Evolutionary conservation across 495 filamentous ascomycete species (phyloP).

Genomic region (Penicillium salamii): DNA sequence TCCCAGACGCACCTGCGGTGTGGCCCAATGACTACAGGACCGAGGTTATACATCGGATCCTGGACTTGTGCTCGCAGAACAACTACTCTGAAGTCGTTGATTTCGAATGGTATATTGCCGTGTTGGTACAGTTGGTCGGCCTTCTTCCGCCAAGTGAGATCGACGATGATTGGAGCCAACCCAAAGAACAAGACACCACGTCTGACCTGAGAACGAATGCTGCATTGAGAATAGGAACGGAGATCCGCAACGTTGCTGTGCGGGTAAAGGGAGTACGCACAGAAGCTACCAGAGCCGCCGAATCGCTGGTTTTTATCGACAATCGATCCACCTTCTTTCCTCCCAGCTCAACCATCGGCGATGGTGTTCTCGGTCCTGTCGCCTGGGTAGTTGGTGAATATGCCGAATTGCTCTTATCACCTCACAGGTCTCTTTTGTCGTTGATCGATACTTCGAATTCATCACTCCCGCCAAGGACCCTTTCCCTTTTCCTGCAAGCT

Average conservation of each 20-base stretch:
- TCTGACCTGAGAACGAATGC: slow-evolving; percentile 31
- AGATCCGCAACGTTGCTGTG: slow-evolving; percentile 87
- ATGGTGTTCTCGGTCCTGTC: slow-evolving; percentile 65
- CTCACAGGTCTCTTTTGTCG: slow-evolving; percentile 64
- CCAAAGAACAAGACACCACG: slow-evolving; percentile 15
- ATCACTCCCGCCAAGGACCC: slow-evolving; percentile 57
- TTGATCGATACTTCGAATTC: slow-evolving; percentile 64
- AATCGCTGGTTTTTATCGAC: slow-evolving; percentile 60
- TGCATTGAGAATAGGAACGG: slow-evolving; percentile 71
- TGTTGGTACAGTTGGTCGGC: slow-evolving; percentile 75
- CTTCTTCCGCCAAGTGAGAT: slow-evolving; percentile 49
- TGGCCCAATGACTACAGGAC: slow-evolving; percentile 79
- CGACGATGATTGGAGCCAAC: slow-evolving; percentile 20
- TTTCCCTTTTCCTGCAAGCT: slow-evolving; percentile 81
- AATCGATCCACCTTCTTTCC: slow-evolving; percentile 47
- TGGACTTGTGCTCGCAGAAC: slow-evolving; percentile 88
- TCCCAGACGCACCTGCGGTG: slow-evolving; percentile 18
- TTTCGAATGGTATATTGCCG: slow-evolving; percentile 95
- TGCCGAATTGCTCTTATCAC: slow-evolving; percentile 60
- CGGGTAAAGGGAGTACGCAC: slow-evolving; percentile 77
- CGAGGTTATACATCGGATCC: slow-evolving; percentile 72
- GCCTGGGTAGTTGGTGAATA: slow-evolving; percentile 91
- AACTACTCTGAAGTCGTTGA: slow-evolving; percentile 83
- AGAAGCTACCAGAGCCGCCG: slow-evolving; percentile 79
- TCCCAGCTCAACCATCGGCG: slow-evolving; percentile 40